phyloP scores from a whole-genome alignment of 768 basidiomycete species.

The Dioszegia aurantiaca region DNA sequence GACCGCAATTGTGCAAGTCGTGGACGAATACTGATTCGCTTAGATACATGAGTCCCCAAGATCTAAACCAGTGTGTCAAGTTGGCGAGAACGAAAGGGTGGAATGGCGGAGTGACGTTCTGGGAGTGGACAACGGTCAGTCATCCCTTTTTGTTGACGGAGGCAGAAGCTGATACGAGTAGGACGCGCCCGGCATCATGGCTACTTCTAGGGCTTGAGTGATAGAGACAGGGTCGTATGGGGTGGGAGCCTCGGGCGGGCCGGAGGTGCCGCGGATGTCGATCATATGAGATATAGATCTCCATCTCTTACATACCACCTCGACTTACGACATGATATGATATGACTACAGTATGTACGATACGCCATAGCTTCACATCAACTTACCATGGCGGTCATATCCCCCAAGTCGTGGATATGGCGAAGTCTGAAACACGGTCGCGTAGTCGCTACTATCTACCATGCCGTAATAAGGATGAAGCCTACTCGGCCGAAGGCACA shows the following conservation, averaged over 20 bases:
- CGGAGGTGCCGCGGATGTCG: no score
- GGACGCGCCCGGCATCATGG: constrained; percentile 36
- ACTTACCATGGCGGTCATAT: no score
- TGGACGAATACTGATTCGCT: background rate
- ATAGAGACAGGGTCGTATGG: no score
- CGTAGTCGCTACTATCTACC: no score
- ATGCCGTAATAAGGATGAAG: no score
- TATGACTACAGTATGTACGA: no score
- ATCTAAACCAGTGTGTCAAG: constrained; percentile 62
- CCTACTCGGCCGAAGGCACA: no score
- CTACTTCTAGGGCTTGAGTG: constrained; percentile 12
- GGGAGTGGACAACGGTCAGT: constrained; percentile 47
- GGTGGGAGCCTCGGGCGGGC: no score
- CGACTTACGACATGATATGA: no score
- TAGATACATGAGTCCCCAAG: constrained; percentile 60
- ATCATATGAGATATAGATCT: no score
- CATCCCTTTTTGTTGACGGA: background rate
- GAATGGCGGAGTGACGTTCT: constrained; percentile 55
- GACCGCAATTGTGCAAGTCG: background rate
- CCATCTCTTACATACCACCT: no score
- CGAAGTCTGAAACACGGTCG: constrained; percentile 2
- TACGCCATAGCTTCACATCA: no score
- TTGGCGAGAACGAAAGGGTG: constrained; percentile 66
- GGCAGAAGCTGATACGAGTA: constrained; percentile 1
- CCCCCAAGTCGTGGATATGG: background rate